phyloP scores from a whole-genome alignment of 805 yeast genomes.

The Suhomyces vadensis region DNA sequence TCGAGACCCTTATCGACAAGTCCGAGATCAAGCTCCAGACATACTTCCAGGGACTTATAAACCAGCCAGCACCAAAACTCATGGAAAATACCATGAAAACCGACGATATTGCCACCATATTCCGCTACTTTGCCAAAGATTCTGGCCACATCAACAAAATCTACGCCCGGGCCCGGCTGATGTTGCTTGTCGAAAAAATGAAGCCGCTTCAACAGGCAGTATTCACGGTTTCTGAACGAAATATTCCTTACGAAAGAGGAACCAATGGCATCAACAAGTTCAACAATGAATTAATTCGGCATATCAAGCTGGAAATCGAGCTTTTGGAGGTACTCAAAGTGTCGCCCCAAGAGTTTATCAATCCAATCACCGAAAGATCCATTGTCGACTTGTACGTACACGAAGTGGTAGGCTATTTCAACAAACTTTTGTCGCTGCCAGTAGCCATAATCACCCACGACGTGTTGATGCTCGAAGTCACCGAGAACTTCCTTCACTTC shows the following conservation, averaged over 20 bases:
- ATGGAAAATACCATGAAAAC: slow-evolving; percentile 41
- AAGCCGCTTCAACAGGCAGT: slow-evolving; percentile 49
- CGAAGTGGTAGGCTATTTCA: slow-evolving; percentile 16
- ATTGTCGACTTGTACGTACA: slow-evolving; percentile 13
- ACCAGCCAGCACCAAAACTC: slow-evolving; percentile 33
- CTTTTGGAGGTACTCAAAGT: slow-evolving; percentile 37
- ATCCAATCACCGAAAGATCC: slow-evolving; percentile 11
- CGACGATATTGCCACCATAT: slow-evolving; percentile 12
- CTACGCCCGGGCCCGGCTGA: slow-evolving; percentile 24
- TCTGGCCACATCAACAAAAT: slow-evolving; percentile 10
- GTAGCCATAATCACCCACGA: slow-evolving; percentile 24
- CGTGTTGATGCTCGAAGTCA: slow-evolving; percentile 38
- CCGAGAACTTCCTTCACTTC: slow-evolving; percentile 42
- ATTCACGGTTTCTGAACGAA: slow-evolving; percentile 36
- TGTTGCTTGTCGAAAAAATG: slow-evolving; percentile 43
- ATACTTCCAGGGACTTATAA: slow-evolving; percentile 40
- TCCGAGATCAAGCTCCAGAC: slow-evolving; percentile 56
- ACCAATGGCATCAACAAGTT: slow-evolving; percentile 58
- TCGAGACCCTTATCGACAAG: slow-evolving; percentile 54
- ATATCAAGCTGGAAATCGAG: slow-evolving; percentile 51
- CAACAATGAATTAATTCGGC: slow-evolving; percentile 51
- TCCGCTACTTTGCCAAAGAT: slow-evolving; percentile 13
- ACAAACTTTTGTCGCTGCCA: slow-evolving; percentile 15
- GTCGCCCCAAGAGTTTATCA: slow-evolving; percentile 10
- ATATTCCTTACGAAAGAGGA: slow-evolving; percentile 59